Evolutionary conservation across 306 rosid species (phyloP).

Genomic region (Malus orientalis): DNA sequence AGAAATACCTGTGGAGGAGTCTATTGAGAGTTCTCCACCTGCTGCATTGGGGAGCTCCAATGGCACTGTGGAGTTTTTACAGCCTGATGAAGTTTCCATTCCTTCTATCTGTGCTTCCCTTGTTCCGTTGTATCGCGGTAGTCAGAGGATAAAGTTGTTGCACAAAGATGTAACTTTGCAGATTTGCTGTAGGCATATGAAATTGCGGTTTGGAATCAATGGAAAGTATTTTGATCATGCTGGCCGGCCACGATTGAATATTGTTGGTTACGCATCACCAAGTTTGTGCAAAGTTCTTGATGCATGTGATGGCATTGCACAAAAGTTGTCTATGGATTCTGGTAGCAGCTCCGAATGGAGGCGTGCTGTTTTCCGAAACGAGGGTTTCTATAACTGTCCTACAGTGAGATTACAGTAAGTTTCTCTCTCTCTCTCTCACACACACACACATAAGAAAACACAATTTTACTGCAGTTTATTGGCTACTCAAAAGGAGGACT

Average conservation of each 20-base stretch:
- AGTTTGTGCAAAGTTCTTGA: conserved; percentile 70
- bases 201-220: conserved; percentile 82
- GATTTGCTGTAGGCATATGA: conserved; percentile 52
- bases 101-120: conserved; percentile 50
- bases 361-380: conserved; percentile 62
- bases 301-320: conserved; percentile 56
- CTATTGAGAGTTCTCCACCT: conserved; percentile 29
- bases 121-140: conserved; percentile 42
- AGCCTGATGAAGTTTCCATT: conserved; percentile 44
- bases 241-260: conserved; percentile 62
- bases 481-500: neutral
- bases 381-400: conserved; percentile 64
- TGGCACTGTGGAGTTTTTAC: conserved; percentile 33
- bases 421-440: neutral
- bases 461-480: neutral
- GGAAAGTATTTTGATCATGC: conserved; percentile 57
- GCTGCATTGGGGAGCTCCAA: conserved; percentile 19
- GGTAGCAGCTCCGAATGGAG: conserved; percentile 74
- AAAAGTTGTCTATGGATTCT: conserved; percentile 43
- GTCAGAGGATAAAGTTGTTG: conserved; percentile 58
- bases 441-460: neutral
- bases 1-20: conserved; percentile 30
- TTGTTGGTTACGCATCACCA: conserved; percentile 60
- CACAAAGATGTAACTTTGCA: conserved; percentile 58
- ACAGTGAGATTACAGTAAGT: conserved; percentile 93